These are phyloP conservation scores for Citeromyces siamensis DNA, from an alignment of 1,139 yeast species.

Conservation along the genomic window DNA sequence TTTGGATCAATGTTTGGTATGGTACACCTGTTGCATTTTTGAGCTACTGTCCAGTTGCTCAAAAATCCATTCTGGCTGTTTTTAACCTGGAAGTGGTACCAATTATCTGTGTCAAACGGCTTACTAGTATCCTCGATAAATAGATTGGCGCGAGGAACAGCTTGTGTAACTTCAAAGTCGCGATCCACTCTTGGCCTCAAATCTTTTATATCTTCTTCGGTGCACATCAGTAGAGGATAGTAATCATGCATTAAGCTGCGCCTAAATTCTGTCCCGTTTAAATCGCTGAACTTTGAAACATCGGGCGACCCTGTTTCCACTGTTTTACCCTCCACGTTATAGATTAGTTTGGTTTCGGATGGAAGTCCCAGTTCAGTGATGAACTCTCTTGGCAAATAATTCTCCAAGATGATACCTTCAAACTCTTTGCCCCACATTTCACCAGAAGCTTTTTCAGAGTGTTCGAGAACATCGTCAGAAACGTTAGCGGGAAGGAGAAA, in stretches of 20 bases:
- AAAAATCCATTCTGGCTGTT: background rate
- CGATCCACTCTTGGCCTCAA: conserved; percentile 15
- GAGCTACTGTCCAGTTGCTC: conserved; percentile 11
- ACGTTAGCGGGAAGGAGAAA: conserved; percentile 19
- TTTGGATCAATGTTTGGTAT: conserved; percentile 12
- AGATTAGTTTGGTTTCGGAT: conserved; percentile 16
- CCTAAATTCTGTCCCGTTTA: conserved; percentile 8
- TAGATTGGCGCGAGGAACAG: conserved; percentile 11
- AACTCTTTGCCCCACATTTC: background rate
- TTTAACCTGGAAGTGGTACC: conserved; percentile 10
- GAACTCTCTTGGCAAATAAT: conserved; percentile 10
- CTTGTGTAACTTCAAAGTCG: conserved; percentile 7
- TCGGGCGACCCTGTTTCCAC: conserved; percentile 13
- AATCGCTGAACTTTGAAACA: background rate
- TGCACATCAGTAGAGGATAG: conserved; percentile 26
- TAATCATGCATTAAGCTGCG: conserved; percentile 27
- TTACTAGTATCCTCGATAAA: conserved; percentile 9
- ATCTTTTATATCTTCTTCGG: conserved; percentile 21
- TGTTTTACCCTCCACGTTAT: conserved; percentile 20
- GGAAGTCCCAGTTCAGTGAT: conserved; percentile 12
- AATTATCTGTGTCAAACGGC: conserved; percentile 12
- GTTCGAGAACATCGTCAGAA: conserved; percentile 8
- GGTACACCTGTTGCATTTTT: conserved; percentile 13
- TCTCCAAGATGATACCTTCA: background rate
- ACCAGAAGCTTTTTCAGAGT: background rate